phyloP scores from a whole-genome alignment of 2,329 filamentous ascomycete species.

The Exophiala alcalophila region DNA sequence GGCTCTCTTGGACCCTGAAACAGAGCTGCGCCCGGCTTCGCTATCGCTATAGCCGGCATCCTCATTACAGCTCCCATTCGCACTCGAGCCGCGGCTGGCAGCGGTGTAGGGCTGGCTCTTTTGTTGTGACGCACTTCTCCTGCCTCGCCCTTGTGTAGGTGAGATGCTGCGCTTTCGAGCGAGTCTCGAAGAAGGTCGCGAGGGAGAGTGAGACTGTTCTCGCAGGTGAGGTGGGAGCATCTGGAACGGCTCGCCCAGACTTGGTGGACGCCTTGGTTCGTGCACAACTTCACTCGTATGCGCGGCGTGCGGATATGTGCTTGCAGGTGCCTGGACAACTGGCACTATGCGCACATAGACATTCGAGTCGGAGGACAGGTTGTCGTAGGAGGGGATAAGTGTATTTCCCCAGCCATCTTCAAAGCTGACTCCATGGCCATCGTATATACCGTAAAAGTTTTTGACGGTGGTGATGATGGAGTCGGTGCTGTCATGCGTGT shows the following conservation, averaged over 20 bases:
- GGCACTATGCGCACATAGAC: constrained; percentile 85
- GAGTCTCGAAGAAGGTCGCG: constrained; percentile 66
- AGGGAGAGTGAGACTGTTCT: constrained; percentile 60
- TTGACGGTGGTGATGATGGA: constrained; percentile 98
- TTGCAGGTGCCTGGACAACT: constrained; percentile 51
- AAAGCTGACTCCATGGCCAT: constrained; percentile 85
- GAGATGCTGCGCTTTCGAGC: constrained; percentile 77
- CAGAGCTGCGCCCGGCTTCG: constrained; percentile 73
- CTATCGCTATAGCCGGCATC: constrained; percentile 86
- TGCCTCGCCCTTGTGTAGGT: constrained; percentile 63
- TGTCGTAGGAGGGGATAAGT: constrained; percentile 93
- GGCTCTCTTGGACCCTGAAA: constrained; percentile 66
- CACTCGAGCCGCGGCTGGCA: constrained; percentile 61
- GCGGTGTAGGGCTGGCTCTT: constrained; percentile 66
- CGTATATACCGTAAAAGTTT: constrained; percentile 97
- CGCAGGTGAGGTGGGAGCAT: constrained; percentile 58
- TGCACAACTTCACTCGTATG: constrained; percentile 50
- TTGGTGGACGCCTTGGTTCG: constrained; percentile 52
- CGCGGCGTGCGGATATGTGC: constrained; percentile 46
- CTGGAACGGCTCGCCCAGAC: constrained; percentile 62
- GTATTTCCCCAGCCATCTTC: constrained; percentile 86
- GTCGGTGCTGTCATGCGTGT: constrained; percentile 91
- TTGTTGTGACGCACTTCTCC: constrained; percentile 75
- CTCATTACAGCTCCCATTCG: constrained; percentile 60
- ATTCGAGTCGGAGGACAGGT: constrained; percentile 86